Evolutionary conservation across 805 yeast genomes (phyloP).

Genomic region (Monosporozyma servazzii): DNA sequence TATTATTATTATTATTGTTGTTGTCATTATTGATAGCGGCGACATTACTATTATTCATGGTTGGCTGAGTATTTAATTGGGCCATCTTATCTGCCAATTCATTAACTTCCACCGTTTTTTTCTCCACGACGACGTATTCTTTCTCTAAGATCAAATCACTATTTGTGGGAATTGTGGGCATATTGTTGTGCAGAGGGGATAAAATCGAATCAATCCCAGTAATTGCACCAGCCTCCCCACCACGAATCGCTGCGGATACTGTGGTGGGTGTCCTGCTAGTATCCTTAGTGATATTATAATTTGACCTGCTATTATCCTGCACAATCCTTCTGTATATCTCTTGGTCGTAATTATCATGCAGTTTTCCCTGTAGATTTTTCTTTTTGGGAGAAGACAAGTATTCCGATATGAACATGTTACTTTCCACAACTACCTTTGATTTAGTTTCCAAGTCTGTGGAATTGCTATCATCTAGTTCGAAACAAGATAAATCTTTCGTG

Average conservation of each 20-base stretch:
- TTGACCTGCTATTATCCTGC: not conserved
- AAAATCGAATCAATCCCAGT: not conserved
- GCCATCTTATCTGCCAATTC: constrained; percentile 91
- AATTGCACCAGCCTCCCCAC: not conserved
- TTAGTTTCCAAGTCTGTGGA: constrained; percentile 55
- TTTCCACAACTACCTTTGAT: constrained; percentile 58
- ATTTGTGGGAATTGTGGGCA: constrained; percentile 1
- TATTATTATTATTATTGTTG: not conserved
- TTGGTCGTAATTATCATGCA: not conserved
- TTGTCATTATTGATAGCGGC: not conserved
- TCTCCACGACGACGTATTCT: constrained; percentile 92
- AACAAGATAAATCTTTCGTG: constrained; percentile 37
- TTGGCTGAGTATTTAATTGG: constrained; percentile 10
- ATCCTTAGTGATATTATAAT: not conserved
- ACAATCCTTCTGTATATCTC: not conserved
- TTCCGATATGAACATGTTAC: constrained; percentile 71
- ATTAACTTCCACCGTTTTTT: constrained; percentile 89
- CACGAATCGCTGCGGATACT: not conserved
- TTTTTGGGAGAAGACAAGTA: constrained; percentile 39
- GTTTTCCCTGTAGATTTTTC: constrained; percentile 2
- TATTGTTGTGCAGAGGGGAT: not conserved
- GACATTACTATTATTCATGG: not conserved
- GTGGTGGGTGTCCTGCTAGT: not conserved
- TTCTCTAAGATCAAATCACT: constrained; percentile 52
- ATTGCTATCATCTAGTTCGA: constrained; percentile 31